A percentile compares a stretch with the other conserved stretches of the same genome.
These are phyloP conservation scores for Aureobasidium sp. DNA, from an alignment of 2,329 filamentous ascomycete species.

Conservation along the genomic window DNA sequence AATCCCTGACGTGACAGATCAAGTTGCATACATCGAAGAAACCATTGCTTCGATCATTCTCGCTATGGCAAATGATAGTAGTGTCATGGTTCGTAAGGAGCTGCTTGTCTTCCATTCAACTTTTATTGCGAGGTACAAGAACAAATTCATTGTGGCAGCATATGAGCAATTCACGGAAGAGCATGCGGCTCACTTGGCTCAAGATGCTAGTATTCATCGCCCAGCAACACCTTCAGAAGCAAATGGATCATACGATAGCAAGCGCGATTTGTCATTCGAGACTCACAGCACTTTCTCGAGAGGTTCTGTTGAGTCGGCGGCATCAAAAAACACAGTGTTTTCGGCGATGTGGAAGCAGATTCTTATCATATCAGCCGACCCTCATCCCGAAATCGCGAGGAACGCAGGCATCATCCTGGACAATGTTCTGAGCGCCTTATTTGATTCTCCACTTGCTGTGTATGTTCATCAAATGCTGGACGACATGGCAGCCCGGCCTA, in stretches of 20 bases:
- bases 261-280: slow-evolving; percentile 9
- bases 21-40: slow-evolving; percentile 86
- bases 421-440: slow-evolving; percentile 68
- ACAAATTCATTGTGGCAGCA: slow-evolving; percentile 83
- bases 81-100: slow-evolving; percentile 88
- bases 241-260: slow-evolving; percentile 17
- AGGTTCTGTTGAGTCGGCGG: not conserved
- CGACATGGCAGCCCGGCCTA: slow-evolving; percentile 48
- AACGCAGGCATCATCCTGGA: slow-evolving; percentile 83
- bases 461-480: slow-evolving; percentile 67
- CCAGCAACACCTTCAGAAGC: slow-evolving; percentile 15
- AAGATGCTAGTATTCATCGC: slow-evolving; percentile 8
- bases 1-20: slow-evolving; percentile 84
- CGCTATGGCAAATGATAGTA: slow-evolving; percentile 89
- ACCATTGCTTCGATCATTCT: slow-evolving; percentile 82
- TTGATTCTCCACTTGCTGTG: slow-evolving; percentile 68
- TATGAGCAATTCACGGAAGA: slow-evolving; percentile 88
- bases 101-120: slow-evolving; percentile 88
- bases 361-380: slow-evolving; percentile 83
- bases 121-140: slow-evolving; percentile 84
- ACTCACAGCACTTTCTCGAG: not conserved
- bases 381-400: slow-evolving; percentile 84
- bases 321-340: slow-evolving; percentile 81
- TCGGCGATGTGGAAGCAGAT: slow-evolving; percentile 92
- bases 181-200: slow-evolving; percentile 17